These are phyloP conservation scores for Cicer bijugum DNA, from an alignment of 306 rosid genomes.

Conservation along the genomic window DNA sequence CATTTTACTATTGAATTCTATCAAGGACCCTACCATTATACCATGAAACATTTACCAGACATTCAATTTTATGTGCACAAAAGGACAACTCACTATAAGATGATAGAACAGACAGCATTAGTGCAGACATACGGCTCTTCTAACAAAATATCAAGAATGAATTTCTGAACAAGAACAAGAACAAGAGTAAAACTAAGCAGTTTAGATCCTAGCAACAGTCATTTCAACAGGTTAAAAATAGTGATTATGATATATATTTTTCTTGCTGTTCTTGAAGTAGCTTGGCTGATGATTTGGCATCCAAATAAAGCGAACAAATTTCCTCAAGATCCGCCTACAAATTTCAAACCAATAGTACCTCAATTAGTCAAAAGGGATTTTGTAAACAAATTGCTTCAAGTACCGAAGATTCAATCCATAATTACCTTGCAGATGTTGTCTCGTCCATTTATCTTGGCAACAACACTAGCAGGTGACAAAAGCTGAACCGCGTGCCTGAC, in stretches of 20 bases:
- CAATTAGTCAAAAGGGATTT: neutral
- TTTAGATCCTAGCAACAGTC: slow-evolving; percentile 6
- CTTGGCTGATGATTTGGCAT: slow-evolving; percentile 83
- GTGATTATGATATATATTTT: slow-evolving; percentile 66
- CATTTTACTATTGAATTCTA: too few species aligned
- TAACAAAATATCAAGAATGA: slow-evolving; percentile 2
- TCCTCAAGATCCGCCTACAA: slow-evolving; percentile 82
- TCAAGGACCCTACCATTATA: neutral
- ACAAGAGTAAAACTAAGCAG: neutral
- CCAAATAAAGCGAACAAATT: slow-evolving; percentile 74
- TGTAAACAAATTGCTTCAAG: neutral
- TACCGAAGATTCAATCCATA: slow-evolving; percentile 25
- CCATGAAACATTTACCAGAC: neutral
- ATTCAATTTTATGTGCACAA: neutral
- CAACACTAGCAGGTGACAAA: slow-evolving; percentile 82
- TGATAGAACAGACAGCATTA: neutral
- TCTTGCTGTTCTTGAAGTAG: slow-evolving; percentile 94
- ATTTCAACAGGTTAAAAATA: slow-evolving; percentile 16
- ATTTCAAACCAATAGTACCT: slow-evolving; percentile 30
- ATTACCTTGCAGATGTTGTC: slow-evolving; percentile 87
- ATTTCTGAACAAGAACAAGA: slow-evolving; percentile 9
- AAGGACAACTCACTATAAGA: neutral
- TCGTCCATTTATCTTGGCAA: slow-evolving; percentile 93
- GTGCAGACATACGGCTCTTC: slow-evolving; percentile 6
- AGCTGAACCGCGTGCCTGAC: slow-evolving; percentile 92